Percentiles rank a stretch among this genome's conserved stretches.
phyloP scores from a whole-genome alignment of 345 rosid species.

The Lenwebbia sp. region DNA sequence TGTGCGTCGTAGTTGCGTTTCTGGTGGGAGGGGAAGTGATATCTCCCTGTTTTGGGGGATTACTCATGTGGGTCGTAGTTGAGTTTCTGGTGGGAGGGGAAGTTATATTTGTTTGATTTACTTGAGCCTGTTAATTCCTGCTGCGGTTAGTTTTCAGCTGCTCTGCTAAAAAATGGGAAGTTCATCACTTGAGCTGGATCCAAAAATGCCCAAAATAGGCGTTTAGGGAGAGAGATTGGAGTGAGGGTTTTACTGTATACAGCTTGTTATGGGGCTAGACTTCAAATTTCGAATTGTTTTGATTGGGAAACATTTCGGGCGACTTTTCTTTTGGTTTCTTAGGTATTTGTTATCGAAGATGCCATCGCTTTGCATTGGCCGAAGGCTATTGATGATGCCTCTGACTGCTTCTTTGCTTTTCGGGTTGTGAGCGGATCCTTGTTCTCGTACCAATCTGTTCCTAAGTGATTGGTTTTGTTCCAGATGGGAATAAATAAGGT shows the following conservation, averaged over 20 bases:
- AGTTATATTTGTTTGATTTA: background rate
- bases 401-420: background rate
- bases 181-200: background rate
- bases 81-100: background rate
- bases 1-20: background rate
- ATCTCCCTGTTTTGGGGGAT: background rate
- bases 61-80: background rate
- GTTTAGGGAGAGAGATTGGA: background rate
- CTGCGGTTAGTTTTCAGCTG: background rate
- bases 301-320: background rate
- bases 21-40: background rate
- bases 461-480: background rate
- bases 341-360: background rate
- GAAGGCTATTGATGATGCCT: background rate
- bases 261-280: background rate
- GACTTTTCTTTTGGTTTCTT: background rate
- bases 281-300: background rate
- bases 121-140: background rate
- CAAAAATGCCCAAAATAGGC: background rate
- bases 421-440: background rate
- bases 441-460: background rate
- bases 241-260: background rate
- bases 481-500: background rate
- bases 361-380: background rate
- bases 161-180: background rate